Evolutionary conservation across 2,329 filamentous ascomycete species (phyloP), one percentile per base, ranked within the genome.

Genomic region (Sporothrix humicola): DNA sequence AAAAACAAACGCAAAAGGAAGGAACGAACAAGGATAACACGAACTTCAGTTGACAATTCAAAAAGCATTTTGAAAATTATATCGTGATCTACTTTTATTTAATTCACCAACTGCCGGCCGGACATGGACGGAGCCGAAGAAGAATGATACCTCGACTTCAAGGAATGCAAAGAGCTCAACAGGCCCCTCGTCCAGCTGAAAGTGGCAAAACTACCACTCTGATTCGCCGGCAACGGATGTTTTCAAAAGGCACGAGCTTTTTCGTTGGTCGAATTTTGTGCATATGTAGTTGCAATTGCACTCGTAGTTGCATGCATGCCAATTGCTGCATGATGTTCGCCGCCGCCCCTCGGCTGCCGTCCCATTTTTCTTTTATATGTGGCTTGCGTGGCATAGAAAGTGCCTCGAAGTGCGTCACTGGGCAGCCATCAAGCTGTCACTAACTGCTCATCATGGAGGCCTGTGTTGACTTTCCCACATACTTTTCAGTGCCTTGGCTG

Each of bases 191-290:
- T 65, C 9, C 59, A 65, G 59, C 59, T 65, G 59, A 65, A 61
- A 65, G 59, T 65, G 59, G 59, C 59, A 13, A 37, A 65, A 65
- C 42, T 65, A 37, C n/a, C 37, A 61, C 13, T 65, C 59, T 65
- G 17, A 46, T 65, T 65, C 59, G 59, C n/a, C 59, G 42, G 37
- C 37, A 63, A 20, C 59, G n/a, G 31, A 37, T 5, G 59, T n/a
- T 12, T 23, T n/a, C 23, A 37, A 46, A 15, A 54, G 31, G n/a
- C 59, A 65, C 59, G 37, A 65, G 59, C 12, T 13, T 13, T 10
- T 46, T 37, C 31, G 59, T 23, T 44, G 59, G 59, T 15, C 13
- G 59, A 44, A 63, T 17, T 23, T 44, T 37, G 59, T 23, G 37
- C 17, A 63, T 17, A 42, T 23, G 59, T 44, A 9, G 37, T 37